A percentile compares a stretch with the other conserved stretches of the same genome.
These are phyloP conservation scores for Psilocybe cubensis DNA, from an alignment of 768 basidiomycete species.

Conservation along the genomic window DNA sequence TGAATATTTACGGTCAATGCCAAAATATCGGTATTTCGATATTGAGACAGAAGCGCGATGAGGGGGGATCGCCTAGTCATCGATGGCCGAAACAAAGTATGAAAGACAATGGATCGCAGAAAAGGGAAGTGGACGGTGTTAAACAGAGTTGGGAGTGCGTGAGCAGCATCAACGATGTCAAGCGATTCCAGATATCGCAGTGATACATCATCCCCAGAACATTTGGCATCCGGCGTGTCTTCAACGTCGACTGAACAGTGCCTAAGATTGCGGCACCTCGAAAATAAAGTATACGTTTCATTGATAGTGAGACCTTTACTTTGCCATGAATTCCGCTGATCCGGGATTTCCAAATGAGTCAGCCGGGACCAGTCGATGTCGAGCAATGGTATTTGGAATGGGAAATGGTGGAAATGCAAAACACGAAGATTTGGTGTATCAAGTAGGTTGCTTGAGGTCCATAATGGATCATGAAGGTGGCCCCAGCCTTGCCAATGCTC, in stretches of 20 bases:
- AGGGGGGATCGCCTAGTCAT: conserved; percentile 2
- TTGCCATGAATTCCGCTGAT: neutral
- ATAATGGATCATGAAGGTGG: neutral
- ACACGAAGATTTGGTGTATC: conserved; percentile 2
- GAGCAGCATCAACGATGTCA: conserved; percentile 3
- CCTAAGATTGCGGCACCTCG: conserved; percentile 2
- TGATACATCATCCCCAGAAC: neutral
- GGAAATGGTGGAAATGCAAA: neutral
- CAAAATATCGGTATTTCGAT: neutral
- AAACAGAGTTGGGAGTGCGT: neutral
- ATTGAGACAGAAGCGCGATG: neutral
- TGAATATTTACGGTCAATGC: neutral
- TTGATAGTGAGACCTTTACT: neutral
- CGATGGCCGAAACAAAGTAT: conserved; percentile 2
- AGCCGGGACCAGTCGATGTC: conserved; percentile 3
- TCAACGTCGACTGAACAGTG: conserved; percentile 4
- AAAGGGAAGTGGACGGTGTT: neutral
- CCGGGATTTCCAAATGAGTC: conserved; percentile 5
- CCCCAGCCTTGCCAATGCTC: neutral
- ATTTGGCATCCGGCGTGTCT: neutral
- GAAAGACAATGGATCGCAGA: conserved; percentile 2
- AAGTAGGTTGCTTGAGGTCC: neutral
- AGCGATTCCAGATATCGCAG: conserved; percentile 11
- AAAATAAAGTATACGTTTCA: neutral
- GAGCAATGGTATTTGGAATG: neutral